These are phyloP conservation scores for Houttuynia cordata DNA, from an alignment of 164 flowering plant species.

Conservation along the genomic window DNA sequence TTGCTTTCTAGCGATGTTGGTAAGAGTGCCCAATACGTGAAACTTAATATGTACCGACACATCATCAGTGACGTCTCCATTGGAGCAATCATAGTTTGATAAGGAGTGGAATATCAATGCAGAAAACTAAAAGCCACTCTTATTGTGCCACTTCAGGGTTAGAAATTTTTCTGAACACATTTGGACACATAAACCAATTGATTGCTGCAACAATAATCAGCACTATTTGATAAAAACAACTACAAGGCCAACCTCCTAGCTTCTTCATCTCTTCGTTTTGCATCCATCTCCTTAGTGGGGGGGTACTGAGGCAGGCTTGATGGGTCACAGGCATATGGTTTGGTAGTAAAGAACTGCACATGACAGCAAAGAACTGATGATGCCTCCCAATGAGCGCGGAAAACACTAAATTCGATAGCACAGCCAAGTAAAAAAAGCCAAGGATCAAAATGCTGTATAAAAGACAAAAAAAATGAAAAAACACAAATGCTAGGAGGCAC, in stretches of 20 bases:
- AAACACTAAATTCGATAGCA: not conserved
- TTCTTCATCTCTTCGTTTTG: slow-evolving; percentile 86
- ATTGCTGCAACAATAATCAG: no score
- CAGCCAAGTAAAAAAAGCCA: not conserved
- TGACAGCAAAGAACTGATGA: slow-evolving; percentile 1
- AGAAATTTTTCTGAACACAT: not conserved
- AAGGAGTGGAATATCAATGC: not conserved
- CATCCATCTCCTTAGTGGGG: slow-evolving; percentile 97
- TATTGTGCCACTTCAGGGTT: not conserved
- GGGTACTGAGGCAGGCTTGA: slow-evolving; percentile 92
- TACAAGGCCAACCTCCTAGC: slow-evolving; percentile 51
- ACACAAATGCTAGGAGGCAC: not conserved
- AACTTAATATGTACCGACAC: not conserved
- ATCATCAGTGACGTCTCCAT: not conserved
- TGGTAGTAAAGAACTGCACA: slow-evolving; percentile 66
- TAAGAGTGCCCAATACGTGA: not conserved
- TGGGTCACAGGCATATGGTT: slow-evolving; percentile 89
- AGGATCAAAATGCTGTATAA: no score
- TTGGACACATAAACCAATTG: not conserved
- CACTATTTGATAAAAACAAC: no score
- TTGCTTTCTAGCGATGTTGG: not conserved
- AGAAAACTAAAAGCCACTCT: not conserved
- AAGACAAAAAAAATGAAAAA: no score
- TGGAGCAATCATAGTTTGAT: not conserved
- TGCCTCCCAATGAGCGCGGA: not conserved